Evolutionary conservation across 2,329 filamentous ascomycete genomes (phyloP), one percentile per base, ranked within the genome.

Genomic region (Emydomyces testavorans): DNA sequence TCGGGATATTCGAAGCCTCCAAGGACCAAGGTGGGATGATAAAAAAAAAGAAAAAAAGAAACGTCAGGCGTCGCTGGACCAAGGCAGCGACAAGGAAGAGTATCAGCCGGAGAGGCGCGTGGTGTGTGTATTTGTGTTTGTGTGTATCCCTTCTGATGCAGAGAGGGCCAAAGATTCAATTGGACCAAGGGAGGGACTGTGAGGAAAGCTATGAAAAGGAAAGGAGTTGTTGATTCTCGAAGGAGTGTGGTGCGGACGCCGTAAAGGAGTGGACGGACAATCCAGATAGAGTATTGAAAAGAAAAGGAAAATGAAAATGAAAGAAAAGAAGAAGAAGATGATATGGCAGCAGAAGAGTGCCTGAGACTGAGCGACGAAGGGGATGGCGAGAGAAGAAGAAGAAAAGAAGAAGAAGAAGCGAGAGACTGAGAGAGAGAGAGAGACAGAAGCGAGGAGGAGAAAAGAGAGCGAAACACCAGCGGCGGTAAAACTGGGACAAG

Each of bases 241-340:
- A 53, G 43, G 39, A 54, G 45, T 26, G 51, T 51, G 47, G 26
- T 24, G 64, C 61, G 61, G 65, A 60, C 62, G 67, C 69, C 69
- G 68, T 71, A 62, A 74, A 73, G 62, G 71, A 74, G 70, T 72
- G 50, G 67, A 71, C 71, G 70, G 66, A 66, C 56, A 63, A 57
- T 65, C 63, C 63, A 46, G 55, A 39, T 53, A 57, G 56, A 23
- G 26, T 32, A 40, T 34, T 38, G 38, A 31, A 50, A 60, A 49
- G 50, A 51, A 55, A 54, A 53, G 57, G 56, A 52, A 52, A 52
- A 58, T 56, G 50, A 52, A 54, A 52, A 54, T 49, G 44, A 48
- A 51, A 46, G 50, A 50, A 53, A 56, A 42, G 35, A 48, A 23
- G 37, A 47, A 49, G 52, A 47, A 42, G 38, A 42, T 46, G 37